Base-by-base conservation (phyloP, 805 yeast species). In the Scheffersomyces coipomensis region DNA sequence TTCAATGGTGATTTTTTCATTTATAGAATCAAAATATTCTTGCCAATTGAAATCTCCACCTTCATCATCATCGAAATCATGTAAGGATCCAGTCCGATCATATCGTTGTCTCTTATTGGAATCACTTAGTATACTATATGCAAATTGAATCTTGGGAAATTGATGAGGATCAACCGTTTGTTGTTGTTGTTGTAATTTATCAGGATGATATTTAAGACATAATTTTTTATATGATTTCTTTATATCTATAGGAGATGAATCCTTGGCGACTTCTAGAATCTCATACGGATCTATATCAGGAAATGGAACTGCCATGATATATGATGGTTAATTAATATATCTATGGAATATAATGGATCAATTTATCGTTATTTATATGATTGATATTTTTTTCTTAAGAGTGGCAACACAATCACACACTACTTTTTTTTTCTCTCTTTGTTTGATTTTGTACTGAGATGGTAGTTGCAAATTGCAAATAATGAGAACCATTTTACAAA, bases 111-210 rank as follows among this genome's bases (percentile, higher is more conserved):
- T 67, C 45, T 76, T 73, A 26, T 60, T 56, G 0, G 72, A 64
- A 52, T 88, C 93, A 19, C 78, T 68, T 19, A 88, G 64, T 0
- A 88, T 71, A 31, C 82, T 68, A 56, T 85, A 87, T 16, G 95
- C 83, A 51, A 86, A 81, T 55, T 87, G 90, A 15, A 88, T 73
- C 48, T 76, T 64, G 36, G 88, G 85, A 58, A 89, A 88, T 18
- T 38, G 34, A 15, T 60, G 59, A 33, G 42, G 48, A 29, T 55
- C 61, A 7, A 40, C 44, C 19, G 35, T 44, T 10, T 24, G 21
- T 24, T 33, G 27, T 16, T 39, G 39, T 64, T 63, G 52, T 66
- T 68, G 34, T 27, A 74, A 58, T 53, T 85, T 85, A 58, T 85
- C 95, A 1, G 95, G 95, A 54, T 85, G 95, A 43, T 76, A 72